phyloP scores from a whole-genome alignment of 2,329 filamentous ascomycete species.

The Exophiala sideris region DNA sequence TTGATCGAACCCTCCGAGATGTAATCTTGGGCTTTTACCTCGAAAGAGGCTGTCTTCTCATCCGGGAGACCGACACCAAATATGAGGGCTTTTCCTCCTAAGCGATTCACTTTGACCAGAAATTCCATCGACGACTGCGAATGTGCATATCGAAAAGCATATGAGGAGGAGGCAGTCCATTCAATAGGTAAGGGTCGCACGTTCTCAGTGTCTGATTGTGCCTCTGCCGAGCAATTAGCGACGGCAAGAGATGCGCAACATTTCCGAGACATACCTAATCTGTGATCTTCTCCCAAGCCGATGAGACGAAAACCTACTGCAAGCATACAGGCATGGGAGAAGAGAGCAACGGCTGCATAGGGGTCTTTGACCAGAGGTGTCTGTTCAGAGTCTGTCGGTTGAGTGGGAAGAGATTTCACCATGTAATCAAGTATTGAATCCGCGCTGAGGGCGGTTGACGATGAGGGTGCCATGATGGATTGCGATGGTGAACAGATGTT shows the following conservation, averaged over 20 bases:
- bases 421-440: conserved; percentile 29
- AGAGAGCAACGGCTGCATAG: conserved; percentile 79
- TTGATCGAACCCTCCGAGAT: conserved; percentile 62
- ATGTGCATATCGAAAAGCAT: conserved; percentile 84
- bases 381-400: conserved; percentile 15
- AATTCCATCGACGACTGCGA: conserved; percentile 80
- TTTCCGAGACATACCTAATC: conserved; percentile 54
- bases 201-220: conserved; percentile 54
- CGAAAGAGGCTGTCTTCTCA: conserved; percentile 75
- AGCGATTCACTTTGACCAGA: conserved; percentile 74
- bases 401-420: conserved; percentile 29
- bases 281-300: conserved; percentile 80
- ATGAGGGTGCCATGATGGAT: conserved; percentile 21
- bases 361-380: conserved; percentile 40
- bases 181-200: conserved; percentile 64
- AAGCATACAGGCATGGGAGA: conserved; percentile 78
- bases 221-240: conserved; percentile 41
- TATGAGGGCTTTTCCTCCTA: conserved; percentile 80
- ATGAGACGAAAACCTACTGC: conserved; percentile 76
- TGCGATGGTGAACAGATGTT: background rate
- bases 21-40: conserved; percentile 71
- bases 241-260: conserved; percentile 25
- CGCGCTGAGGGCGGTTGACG: conserved; percentile 18
- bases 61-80: conserved; percentile 75
- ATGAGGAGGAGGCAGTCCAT: conserved; percentile 74